These are phyloP conservation scores for Carex scoparia DNA, from an alignment of 176 grass and related monocot species.

Conservation along the genomic window DNA sequence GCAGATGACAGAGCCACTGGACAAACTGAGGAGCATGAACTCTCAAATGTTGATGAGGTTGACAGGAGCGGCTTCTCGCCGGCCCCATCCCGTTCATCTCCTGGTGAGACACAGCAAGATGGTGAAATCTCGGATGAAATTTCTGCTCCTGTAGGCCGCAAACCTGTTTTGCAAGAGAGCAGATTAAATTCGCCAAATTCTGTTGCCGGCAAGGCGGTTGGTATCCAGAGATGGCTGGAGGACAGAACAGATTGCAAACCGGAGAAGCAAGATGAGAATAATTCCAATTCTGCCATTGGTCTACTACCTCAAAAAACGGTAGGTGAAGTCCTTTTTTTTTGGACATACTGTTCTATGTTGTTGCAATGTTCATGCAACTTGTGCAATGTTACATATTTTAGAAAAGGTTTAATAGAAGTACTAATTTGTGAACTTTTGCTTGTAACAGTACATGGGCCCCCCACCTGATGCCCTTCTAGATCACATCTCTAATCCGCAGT, in stretches of 20 bases:
- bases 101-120: constrained; percentile 33
- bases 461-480: background rate
- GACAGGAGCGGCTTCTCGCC: constrained; percentile 62
- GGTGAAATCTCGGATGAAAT: constrained; percentile 44
- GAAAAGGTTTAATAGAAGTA: background rate
- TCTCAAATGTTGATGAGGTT: constrained; percentile 45
- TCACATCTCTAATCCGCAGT: constrained; percentile 1
- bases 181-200: constrained; percentile 30
- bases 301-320: constrained; percentile 28
- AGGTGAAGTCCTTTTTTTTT: background rate
- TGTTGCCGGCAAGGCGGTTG: constrained; percentile 9
- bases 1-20: constrained; percentile 38
- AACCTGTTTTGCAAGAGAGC: constrained; percentile 46
- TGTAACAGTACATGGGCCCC: background rate
- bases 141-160: constrained; percentile 39
- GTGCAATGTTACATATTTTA: background rate
- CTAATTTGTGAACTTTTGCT: background rate
- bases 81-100: constrained; percentile 58
- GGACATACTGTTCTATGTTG: constrained; percentile 1
- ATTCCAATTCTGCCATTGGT: background rate
- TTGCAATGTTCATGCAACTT: background rate
- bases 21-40: constrained; percentile 14
- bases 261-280: constrained; percentile 1
- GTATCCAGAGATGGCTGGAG: constrained; percentile 45
- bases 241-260: constrained; percentile 33